A percentile compares a stretch with the other conserved stretches of the same genome.
phyloP scores from a whole-genome alignment of 805 yeast genomes.

The Debaryomyces tyrocola region DNA sequence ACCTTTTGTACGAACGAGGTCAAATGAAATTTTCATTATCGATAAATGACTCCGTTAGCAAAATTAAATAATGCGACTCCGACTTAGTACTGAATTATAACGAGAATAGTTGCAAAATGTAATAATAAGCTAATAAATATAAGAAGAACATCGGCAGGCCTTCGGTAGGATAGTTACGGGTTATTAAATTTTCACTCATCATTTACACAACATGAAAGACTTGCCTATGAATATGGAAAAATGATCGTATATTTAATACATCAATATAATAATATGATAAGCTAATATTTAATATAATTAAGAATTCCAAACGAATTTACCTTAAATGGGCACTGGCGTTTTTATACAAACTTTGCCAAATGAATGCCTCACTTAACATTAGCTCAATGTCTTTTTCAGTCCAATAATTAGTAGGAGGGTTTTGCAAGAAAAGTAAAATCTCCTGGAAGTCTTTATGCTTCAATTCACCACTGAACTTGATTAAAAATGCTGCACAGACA shows the following conservation, averaged over 20 bases:
- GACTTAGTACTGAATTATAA: background rate
- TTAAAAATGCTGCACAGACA: slow-evolving; percentile 95
- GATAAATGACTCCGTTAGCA: slow-evolving; percentile 1
- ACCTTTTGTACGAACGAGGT: background rate
- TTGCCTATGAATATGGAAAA: too few species aligned
- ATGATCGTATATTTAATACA: too few species aligned
- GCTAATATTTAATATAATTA: too few species aligned
- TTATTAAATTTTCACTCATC: too few species aligned
- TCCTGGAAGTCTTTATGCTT: slow-evolving; percentile 92
- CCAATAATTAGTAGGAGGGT: slow-evolving; percentile 86
- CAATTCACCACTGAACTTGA: slow-evolving; percentile 79
- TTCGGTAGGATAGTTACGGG: too few species aligned
- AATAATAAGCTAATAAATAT: too few species aligned
- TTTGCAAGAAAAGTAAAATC: slow-evolving; percentile 85
- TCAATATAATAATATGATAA: too few species aligned
- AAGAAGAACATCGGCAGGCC: too few species aligned
- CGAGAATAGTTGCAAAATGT: too few species aligned
- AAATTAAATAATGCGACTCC: slow-evolving; percentile 1
- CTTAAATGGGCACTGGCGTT: slow-evolving; percentile 87
- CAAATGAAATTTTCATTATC: background rate
- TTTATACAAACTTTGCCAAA: slow-evolving; percentile 92
- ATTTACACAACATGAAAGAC: too few species aligned
- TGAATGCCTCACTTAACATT: slow-evolving; percentile 90
- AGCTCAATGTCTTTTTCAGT: slow-evolving; percentile 86
- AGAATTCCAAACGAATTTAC: slow-evolving; percentile 5